Base-by-base conservation (phyloP, 2,329 filamentous ascomycete genomes). In the Botryotinia convoluta region DNA sequence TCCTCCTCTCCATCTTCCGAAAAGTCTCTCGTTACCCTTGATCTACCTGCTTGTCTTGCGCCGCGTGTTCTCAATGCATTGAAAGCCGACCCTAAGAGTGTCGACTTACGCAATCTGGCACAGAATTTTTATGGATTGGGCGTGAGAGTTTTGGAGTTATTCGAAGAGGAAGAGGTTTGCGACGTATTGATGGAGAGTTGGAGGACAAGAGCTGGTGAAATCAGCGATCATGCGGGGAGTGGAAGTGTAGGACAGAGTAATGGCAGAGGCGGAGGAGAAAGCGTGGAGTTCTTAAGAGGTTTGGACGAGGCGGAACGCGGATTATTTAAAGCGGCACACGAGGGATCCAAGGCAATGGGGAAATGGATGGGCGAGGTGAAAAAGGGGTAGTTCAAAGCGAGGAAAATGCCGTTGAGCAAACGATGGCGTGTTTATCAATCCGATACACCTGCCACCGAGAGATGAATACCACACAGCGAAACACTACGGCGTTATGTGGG, bases 211-310 rank as follows among this genome's bases (percentile, higher is more conserved):
- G 93, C 94, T 0, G 87, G 89, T 2, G 93, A 97, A 75, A 93
- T 98, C 69, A 93, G 93, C 9, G 89, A 98, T 80, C 93, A 97
- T 81, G 95, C 95, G 3, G 90, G 95, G 77, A 97, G 97, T 83
- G 92, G 92, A 5, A 90, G 91, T 16, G 91, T 92, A 22, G 91
- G 92, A 73, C 84, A 91, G 61, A 89, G 90, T 12, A 87, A 90
- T 76, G 91, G 92, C n/a, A 85, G 91, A 61, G 90, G 92, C 78
- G 89, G 91, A 75, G 90, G 89, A 18, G 89, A 92, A 77, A 92
- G 92, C 74, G 88, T 89, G 32, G 95, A 98, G 77, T 98, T 98
- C 78, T 84, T 98, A 78, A 87, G 93, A 44, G 94, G 95, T 0
- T 82, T 99, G 72, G 96, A 98, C 79, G 95, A 98, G 84, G 94